Percentiles rank a stretch among this genome's conserved stretches.
These are phyloP conservation scores for Kwoniella dendrophila DNA, from an alignment of 768 basidiomycete genomes.

Conservation along the genomic window DNA sequence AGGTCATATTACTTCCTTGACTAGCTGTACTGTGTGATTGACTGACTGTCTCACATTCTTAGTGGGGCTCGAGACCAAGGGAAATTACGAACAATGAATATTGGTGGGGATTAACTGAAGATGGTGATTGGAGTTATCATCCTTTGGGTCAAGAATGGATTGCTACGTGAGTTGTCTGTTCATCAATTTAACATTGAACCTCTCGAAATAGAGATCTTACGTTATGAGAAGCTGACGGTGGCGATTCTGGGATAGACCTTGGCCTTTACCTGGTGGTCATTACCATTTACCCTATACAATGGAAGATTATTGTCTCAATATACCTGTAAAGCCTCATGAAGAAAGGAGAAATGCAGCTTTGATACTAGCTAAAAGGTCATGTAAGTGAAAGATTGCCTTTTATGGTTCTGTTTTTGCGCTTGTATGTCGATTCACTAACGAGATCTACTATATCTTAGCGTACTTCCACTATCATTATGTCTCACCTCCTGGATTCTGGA, in stretches of 20 bases:
- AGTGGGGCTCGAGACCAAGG: conserved; percentile 51
- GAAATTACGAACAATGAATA: conserved; percentile 38
- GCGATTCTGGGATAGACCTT: conserved; percentile 27
- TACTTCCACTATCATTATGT: conserved; percentile 45
- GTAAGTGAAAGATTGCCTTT: conserved; percentile 24
- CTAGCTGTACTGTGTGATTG: too few species aligned
- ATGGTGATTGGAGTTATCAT: conserved; percentile 48
- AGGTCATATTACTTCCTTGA: conserved; percentile 17
- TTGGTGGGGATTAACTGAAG: conserved; percentile 41
- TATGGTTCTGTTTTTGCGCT: not conserved
- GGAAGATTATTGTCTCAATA: conserved; percentile 44
- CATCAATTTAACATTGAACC: not conserved
- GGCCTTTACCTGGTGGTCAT: conserved; percentile 48
- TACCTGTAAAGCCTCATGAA: conserved; percentile 32
- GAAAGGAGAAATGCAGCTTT: conserved; percentile 41
- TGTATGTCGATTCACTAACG: not conserved
- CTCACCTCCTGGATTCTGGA: conserved; percentile 39
- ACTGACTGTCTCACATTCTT: not conserved
- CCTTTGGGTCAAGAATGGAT: conserved; percentile 52
- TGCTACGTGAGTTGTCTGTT: conserved; percentile 38
- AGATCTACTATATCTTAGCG: conserved; percentile 15
- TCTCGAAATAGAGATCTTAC: not conserved
- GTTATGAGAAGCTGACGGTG: not conserved
- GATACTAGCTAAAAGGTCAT: conserved; percentile 47
- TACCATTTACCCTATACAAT: conserved; percentile 52